Percentiles rank a stretch among this genome's conserved stretches.
Evolutionary conservation across 2,329 filamentous ascomycete genomes (phyloP).

Genomic region (Aspergillus ruber): DNA sequence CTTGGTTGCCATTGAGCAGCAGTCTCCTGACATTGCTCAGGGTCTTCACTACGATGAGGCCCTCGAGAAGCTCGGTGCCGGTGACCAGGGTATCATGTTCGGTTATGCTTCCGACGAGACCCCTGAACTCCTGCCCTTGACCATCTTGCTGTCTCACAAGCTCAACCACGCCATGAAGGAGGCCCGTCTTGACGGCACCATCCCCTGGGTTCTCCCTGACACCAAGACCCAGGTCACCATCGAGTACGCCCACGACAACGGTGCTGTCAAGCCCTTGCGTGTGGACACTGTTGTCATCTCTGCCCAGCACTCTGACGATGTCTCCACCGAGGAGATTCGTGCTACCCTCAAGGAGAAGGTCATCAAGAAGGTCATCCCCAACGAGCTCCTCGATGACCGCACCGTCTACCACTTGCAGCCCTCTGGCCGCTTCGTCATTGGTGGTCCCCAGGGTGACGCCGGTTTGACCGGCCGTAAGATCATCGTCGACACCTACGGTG

Average conservation of each 20-base stretch:
- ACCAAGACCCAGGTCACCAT: conserved; percentile 99
- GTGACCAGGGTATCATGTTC: conserved; percentile 99
- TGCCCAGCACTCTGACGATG: conserved; percentile 84
- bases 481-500: conserved; percentile 99
- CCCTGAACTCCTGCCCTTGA: conserved; percentile 91
- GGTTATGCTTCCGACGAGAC: conserved; percentile 99
- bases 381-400: conserved; percentile 82
- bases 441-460: conserved; percentile 97
- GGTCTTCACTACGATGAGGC: conserved; percentile 97
- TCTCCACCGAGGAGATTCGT: conserved; percentile 85
- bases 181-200: conserved; percentile 76
- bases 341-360: conserved; percentile 97
- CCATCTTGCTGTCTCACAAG: conserved; percentile 89
- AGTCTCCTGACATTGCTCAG: conserved; percentile 97
- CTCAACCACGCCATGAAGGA: conserved; percentile 92
- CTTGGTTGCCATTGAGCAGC: conserved; percentile 97
- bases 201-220: conserved; percentile 94
- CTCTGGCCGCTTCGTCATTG: conserved; percentile 97
- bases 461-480: conserved; percentile 99
- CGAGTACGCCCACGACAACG: conserved; percentile 92
- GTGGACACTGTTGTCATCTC: conserved; percentile 97
- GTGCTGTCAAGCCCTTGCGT: conserved; percentile 83
- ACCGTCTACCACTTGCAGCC: conserved; percentile 99
- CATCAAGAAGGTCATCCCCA: conserved; percentile 88
- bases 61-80: conserved; percentile 93